Conservation (phyloP, 345 rosid genomes). For the Raphanus raphanistrum region DNA sequence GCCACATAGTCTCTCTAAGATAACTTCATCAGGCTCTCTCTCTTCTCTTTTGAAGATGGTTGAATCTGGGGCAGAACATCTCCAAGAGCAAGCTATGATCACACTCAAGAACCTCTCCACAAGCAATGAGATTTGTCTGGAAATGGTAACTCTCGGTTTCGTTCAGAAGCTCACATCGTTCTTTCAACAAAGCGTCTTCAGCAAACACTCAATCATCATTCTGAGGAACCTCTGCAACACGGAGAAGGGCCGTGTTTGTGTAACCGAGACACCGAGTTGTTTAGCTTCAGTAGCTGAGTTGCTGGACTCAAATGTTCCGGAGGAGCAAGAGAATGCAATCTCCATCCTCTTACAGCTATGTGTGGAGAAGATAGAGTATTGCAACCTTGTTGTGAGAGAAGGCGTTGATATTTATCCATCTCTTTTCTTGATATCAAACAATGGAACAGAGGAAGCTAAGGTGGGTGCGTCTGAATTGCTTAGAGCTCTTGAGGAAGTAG, state of each 20-base stretch:
- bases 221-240: slow-evolving; percentile 54
- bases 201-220: slow-evolving; percentile 46
- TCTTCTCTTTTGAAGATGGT: slow-evolving; percentile 50
- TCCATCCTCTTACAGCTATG: slow-evolving; percentile 49
- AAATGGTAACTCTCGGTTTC: slow-evolving; percentile 49
- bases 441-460: slow-evolving; percentile 67
- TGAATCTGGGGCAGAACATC: slow-evolving; percentile 39
- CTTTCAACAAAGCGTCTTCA: slow-evolving; percentile 46
- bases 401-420: slow-evolving; percentile 51
- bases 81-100: slow-evolving; percentile 56
- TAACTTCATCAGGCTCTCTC: slow-evolving; percentile 54
- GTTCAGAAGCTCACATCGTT: slow-evolving; percentile 58
- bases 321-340: slow-evolving; percentile 69
- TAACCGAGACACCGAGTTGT: slow-evolving; percentile 62
- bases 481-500: slow-evolving; percentile 56
- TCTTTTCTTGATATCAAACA: slow-evolving; percentile 49
- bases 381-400: slow-evolving; percentile 64
- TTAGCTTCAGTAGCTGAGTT: slow-evolving; percentile 57
- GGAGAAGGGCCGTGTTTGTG: slow-evolving; percentile 56
- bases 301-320: slow-evolving; percentile 52
- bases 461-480: slow-evolving; percentile 63
- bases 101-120: slow-evolving; percentile 59
- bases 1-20: slow-evolving; percentile 41
- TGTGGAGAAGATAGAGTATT: slow-evolving; percentile 45
- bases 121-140: slow-evolving; percentile 46